These are phyloP conservation scores for Jaltomata sinuosa DNA, from an alignment of 257 asterid genomes.

Conservation along the genomic window DNA sequence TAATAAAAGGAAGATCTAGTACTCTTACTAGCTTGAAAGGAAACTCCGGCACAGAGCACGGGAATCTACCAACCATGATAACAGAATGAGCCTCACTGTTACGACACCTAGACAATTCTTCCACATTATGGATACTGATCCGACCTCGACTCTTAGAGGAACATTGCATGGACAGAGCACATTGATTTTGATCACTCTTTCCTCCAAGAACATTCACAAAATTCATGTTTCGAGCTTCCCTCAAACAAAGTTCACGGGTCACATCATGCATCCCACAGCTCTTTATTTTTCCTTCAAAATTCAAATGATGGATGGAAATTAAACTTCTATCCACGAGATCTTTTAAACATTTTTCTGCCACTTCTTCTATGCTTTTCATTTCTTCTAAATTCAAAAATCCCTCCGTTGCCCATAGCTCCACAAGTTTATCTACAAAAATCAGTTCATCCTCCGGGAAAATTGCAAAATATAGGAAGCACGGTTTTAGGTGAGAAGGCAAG, in stretches of 20 bases:
- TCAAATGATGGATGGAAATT: background rate
- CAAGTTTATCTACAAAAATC: background rate
- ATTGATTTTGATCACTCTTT: background rate
- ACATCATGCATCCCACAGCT: conserved; percentile 2
- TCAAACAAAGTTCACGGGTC: conserved; percentile 1
- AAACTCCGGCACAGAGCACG: background rate
- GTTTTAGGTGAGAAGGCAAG: conserved; percentile 8
- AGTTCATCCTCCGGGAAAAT: background rate
- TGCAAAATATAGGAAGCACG: background rate
- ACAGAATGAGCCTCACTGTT: background rate
- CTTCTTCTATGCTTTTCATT: background rate
- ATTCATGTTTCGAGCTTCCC: background rate
- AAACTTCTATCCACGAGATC: background rate
- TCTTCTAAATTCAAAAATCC: background rate
- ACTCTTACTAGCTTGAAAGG: background rate
- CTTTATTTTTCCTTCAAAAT: background rate
- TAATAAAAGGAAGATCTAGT: too few species aligned
- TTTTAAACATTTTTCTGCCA: background rate
- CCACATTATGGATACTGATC: background rate
- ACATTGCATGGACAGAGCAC: background rate
- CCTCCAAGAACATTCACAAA: background rate
- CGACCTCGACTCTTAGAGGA: background rate
- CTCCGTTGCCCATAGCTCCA: background rate
- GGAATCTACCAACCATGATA: background rate
- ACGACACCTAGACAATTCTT: background rate